phyloP scores from a whole-genome alignment of 768 basidiomycete species.

The Pleurotus sapidus region DNA sequence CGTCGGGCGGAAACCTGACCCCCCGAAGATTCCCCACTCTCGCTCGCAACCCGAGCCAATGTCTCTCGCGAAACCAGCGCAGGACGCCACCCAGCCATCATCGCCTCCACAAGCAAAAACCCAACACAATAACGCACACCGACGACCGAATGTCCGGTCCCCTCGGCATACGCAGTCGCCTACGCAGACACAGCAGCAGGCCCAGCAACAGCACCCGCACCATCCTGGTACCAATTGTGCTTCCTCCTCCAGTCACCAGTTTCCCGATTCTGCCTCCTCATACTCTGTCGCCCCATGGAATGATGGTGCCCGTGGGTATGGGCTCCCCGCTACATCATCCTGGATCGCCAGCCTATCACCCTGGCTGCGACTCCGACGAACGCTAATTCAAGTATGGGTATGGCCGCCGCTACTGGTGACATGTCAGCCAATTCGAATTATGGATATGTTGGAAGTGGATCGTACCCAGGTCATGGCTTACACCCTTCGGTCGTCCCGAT shows the following conservation, averaged over 20 bases:
- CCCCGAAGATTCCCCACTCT: neutral
- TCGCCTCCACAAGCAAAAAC: neutral
- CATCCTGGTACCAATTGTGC: slow-evolving; percentile 71
- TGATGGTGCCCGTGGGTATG: slow-evolving; percentile 4
- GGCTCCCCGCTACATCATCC: slow-evolving; percentile 26
- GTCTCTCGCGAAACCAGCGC: neutral
- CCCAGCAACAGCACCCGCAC: slow-evolving; percentile 32
- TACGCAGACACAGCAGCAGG: slow-evolving; percentile 4
- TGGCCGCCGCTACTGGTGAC: slow-evolving; percentile 13
- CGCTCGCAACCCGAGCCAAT: neutral
- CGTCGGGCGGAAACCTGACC: neutral
- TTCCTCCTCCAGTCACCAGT: slow-evolving; percentile 54
- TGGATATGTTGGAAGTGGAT: slow-evolving; percentile 4
- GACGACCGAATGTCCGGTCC: neutral
- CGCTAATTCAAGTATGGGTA: slow-evolving; percentile 10
- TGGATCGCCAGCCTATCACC: slow-evolving; percentile 36
- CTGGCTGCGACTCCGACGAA: slow-evolving; percentile 26
- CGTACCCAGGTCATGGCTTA: neutral
- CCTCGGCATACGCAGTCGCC: slow-evolving; percentile 1
- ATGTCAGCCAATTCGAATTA: neutral
- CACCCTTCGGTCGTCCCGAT: slow-evolving; percentile 37
- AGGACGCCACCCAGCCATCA: neutral
- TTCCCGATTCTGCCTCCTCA: slow-evolving; percentile 21
- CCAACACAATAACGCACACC: neutral
- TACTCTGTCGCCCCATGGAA: slow-evolving; percentile 24